Evolutionary conservation across 371 early-diverging fungal species (phyloP), one percentile per base, ranked within the genome.

Genomic region (Haplosporangium sp.): DNA sequence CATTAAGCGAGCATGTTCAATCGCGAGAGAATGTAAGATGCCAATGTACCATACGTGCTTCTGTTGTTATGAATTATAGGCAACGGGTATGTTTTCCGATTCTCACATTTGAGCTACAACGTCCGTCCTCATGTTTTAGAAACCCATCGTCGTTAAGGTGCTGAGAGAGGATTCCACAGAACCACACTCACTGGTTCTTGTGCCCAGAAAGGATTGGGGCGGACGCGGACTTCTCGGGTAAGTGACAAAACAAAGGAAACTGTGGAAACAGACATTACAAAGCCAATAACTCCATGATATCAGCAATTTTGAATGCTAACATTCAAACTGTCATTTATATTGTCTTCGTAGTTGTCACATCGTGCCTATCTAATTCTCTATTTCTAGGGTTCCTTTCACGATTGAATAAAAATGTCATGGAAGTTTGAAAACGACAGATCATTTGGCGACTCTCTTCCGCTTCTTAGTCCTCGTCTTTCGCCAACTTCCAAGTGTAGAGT

Each of bases 211-310:
- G 42, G 88, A 87, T 11, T 95, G 95, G 94, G 85, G 85, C 11
- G 95, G 94, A 14, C 83, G 90, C 20, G 95, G 95, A 1, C 80
- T 92, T 12, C 77, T 95, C n/a, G 95, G 95, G 87, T 87, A 82
- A 82, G 55, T 46, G 81, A 12, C 82, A 80, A 16, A 18, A 77
- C 5, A 75, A 75, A 64, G 55, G 43, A 52, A 38, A 7, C 14
- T 43, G 45, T 16, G 45, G 45, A 45, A 45, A 45, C 43, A 43
- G 43, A 43, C 13, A 13, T 9, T 43, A 13, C 43, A 13, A 9
- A 9, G 43, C 43, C 7, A 43, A 43, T 9, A 43, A 9, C 43
- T n/a, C n/a, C n/a, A n/a, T n/a, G n/a, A 20, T 42, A 40, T 29
- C 8, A 62, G n/a, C 18, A 12, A 20, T 51, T 11, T 54, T 54